Evolutionary conservation across 2,329 filamentous ascomycete species (phyloP).

Genomic region (Chalara sp.): DNA sequence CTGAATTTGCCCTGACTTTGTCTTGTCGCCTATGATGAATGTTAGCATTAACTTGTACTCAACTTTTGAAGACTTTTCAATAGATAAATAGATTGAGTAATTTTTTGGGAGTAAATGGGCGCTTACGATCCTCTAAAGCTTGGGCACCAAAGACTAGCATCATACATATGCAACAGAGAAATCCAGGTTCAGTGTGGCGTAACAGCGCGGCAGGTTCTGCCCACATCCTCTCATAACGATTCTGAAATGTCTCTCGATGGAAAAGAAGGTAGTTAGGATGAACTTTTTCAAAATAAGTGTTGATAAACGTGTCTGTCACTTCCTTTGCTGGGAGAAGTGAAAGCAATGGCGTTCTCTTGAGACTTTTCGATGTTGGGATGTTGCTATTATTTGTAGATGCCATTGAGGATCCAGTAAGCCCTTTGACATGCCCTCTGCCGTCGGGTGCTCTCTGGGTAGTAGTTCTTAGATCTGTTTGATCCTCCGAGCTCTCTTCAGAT

Average conservation of each 20-base stretch:
- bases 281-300: conserved; percentile 33
- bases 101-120: too few species aligned
- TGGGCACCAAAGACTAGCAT: conserved; percentile 30
- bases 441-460: too few species aligned
- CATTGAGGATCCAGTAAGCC: too few species aligned
- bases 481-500: conserved; percentile 19
- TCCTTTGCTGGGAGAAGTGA: conserved; percentile 28
- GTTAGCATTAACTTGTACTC: too few species aligned
- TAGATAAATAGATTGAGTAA: too few species aligned
- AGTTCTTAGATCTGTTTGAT: too few species aligned
- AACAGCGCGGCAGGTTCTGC: conserved; percentile 15
- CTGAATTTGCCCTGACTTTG: conserved; percentile 27
- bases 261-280: conserved; percentile 34
- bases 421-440: too few species aligned
- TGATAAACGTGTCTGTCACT: conserved; percentile 31
- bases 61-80: too few species aligned
- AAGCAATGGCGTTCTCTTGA: conserved; percentile 6
- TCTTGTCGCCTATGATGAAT: conserved; percentile 10
- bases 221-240: conserved; percentile 32
- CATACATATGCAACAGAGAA: conserved; percentile 34
- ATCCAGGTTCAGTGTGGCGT: conserved; percentile 32
- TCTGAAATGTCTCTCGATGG: conserved; percentile 33
- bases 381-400: too few species aligned
- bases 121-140: conserved; percentile 23
- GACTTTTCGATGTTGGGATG: conserved; percentile 4